Evolutionary conservation across 305 asterid species (phyloP), one percentile per base, ranked within the genome.

Genomic region (Petunia hybrid): DNA sequence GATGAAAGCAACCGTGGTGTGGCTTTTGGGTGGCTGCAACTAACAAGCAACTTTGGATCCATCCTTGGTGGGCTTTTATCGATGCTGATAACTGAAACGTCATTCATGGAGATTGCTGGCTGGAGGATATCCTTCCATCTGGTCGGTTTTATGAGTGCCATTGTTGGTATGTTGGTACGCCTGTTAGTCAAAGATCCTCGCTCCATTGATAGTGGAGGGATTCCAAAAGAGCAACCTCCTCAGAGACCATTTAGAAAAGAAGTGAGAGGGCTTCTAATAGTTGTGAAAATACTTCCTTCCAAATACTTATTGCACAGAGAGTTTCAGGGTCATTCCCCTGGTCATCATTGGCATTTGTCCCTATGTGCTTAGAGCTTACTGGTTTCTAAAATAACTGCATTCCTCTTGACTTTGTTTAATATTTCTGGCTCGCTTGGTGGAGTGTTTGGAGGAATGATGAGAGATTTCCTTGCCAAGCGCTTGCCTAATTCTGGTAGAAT

Each of bases 361-460:
- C 97, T 0, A 90, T 90, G 95, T 93, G 97, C 95, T 84, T 93
- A 46, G 97, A 93, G 90, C 92, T 93, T 4, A 89, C 88, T 85
- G 97, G 97, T 1, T 22, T 22, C 31, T 22, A 22, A 22, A 22
- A 22, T 22, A 22, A 22, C 0, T 22, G 31, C 31, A 22, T 93
- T 93, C 85, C 86, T 93, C 16, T 86, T 86, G 91, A 89, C 92
- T 4, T 13, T 90, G 59, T 93, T 93, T 61, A 84, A 82, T 45
- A 83, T 89, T 42, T 91, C 97, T 31, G 88, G 88, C 40, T 88
- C 97, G 0, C 40, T 90, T 13, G 97, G 94, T 13, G 91, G 91
- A 10, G 82, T 91, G 84, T 88, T 93, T 82, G 97, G 97, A 1
- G 97, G 97, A 41, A 89, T 83, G 83, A 89, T 93, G 95, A 97